Base-by-base conservation (phyloP, 225 moss, liverwort and hornwort species). In the Asterella californica region DNA sequence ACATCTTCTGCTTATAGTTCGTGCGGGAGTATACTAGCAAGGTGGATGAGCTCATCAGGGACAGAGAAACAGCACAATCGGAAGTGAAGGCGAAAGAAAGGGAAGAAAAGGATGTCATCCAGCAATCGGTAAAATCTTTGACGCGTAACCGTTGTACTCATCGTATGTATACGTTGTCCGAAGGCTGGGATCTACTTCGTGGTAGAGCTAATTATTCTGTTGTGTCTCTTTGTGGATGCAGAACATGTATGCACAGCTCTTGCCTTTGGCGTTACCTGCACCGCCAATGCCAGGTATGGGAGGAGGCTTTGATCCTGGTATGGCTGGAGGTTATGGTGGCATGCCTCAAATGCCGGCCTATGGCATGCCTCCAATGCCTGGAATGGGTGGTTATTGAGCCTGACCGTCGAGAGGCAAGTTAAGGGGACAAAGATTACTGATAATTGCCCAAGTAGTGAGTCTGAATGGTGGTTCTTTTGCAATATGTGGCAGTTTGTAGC, bases 221-320 rank as follows among this genome's bases (percentile, higher is more conserved):
- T 24, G 36, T 45, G 36, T 15, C 14, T n/a, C 42, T 61, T 45
- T 63, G 4, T 60, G 37, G 34, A 74, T 55, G 89, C 94, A 97
- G 97, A 99, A 99, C 42, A 99, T 99, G 99, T 95, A 99, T 86
- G 95, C 99, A 29, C 99, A 99, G 86, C 95, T 99, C 37, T 83
- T 99, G 82, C 99, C 99, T 11, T 84, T 99, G 89, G 99, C 99
- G 55, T 83, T 99, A 83, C 99, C 99, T 79, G 93, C 95, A 45
- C 99, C 99, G 45, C 95, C 99, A 46, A 89, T 94, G 85, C 88
- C 95, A 21, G 99, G 99, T 74, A 91, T 95, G 91, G 76, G 90
- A 76, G 94, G 92, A 77, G 81, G 86, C 6, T 96, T 85, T 76
- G 90, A 91, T 83, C 92, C 95, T 36, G 79, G 78, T 66, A 78